Conservation (phyloP, 495 filamentous ascomycete genomes). For the Xylaria bambusicola region DNA sequence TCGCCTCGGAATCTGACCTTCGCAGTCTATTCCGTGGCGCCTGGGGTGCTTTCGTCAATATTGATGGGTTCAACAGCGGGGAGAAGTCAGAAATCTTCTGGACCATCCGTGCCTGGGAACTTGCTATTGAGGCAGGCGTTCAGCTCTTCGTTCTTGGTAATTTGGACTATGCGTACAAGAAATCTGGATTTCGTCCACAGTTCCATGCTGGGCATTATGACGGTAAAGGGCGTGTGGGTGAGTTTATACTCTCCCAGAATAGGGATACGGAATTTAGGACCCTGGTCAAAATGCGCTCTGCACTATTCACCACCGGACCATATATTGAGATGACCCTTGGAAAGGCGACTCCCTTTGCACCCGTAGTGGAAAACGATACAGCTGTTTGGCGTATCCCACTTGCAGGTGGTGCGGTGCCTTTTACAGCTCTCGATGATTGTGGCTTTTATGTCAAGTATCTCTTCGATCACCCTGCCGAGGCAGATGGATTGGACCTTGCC, state of each 20-base stretch:
- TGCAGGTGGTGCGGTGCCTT: constrained; percentile 43
- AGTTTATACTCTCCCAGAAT: constrained; percentile 50
- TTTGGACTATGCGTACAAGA: constrained; percentile 50
- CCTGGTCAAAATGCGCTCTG: constrained; percentile 43
- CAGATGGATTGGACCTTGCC: constrained; percentile 54
- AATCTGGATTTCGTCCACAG: constrained; percentile 45
- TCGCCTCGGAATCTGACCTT: constrained; percentile 41
- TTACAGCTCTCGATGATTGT: constrained; percentile 55
- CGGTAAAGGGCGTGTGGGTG: constrained; percentile 55
- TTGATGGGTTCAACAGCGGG: constrained; percentile 55
- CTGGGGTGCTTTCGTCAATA: constrained; percentile 57
- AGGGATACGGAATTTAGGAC: constrained; percentile 21
- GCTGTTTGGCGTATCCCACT: constrained; percentile 50
- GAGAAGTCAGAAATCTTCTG: constrained; percentile 58
- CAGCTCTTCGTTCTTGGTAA: constrained; percentile 55
- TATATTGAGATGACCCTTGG: constrained; percentile 56
- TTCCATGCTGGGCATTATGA: constrained; percentile 56
- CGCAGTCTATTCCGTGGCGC: constrained; percentile 45
- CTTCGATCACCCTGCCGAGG: constrained; percentile 50
- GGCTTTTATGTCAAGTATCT: constrained; percentile 58
- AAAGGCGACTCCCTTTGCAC: constrained; percentile 37
- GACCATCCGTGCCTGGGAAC: constrained; percentile 56
- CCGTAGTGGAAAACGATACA: constrained; percentile 40
- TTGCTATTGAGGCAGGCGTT: constrained; percentile 52
- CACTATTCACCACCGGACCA: constrained; percentile 54